Conservation (phyloP, 148 eudicot genomes). For the Chenopodium formosanum region DNA sequence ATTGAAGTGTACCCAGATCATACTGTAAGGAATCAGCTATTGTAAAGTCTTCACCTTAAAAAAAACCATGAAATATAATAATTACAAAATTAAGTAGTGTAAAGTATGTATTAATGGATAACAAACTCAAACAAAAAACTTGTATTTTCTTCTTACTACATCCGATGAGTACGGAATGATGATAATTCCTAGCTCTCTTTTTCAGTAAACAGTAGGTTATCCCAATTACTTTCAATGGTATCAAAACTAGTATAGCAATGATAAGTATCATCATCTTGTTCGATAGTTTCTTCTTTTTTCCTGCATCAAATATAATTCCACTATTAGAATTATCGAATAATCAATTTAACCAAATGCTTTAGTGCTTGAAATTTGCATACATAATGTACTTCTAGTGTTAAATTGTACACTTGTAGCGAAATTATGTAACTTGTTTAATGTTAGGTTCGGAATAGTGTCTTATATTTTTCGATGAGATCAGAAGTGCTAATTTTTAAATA, state of each 20-base stretch:
- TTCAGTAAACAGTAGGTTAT: neutral
- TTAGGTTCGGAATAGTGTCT: too few relatives aligned
- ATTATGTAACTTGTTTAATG: too few relatives aligned
- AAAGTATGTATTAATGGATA: too few relatives aligned
- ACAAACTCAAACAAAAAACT: neutral
- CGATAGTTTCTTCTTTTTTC: neutral
- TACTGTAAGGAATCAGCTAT: slow-evolving; percentile 27
- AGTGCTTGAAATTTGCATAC: too few relatives aligned
- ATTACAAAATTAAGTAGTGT: neutral
- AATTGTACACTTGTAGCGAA: too few relatives aligned
- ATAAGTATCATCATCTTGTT: slow-evolving; percentile 13
- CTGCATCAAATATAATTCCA: slow-evolving; percentile 1
- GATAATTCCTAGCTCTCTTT: neutral
- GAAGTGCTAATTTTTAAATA: too few relatives aligned
- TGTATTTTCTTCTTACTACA: neutral
- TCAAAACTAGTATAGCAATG: neutral
- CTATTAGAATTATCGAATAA: too few relatives aligned
- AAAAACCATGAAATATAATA: neutral
- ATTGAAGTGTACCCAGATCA: slow-evolving; percentile 21
- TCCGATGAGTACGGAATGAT: neutral
- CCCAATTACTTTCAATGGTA: neutral
- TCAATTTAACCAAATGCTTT: too few relatives aligned
- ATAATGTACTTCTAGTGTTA: too few relatives aligned
- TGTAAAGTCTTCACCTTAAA: slow-evolving; percentile 16
- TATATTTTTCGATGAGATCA: too few relatives aligned